These are phyloP conservation scores for Straminergon stramineum DNA, from an alignment of 225 moss, liverwort and hornwort species.

Conservation along the genomic window DNA sequence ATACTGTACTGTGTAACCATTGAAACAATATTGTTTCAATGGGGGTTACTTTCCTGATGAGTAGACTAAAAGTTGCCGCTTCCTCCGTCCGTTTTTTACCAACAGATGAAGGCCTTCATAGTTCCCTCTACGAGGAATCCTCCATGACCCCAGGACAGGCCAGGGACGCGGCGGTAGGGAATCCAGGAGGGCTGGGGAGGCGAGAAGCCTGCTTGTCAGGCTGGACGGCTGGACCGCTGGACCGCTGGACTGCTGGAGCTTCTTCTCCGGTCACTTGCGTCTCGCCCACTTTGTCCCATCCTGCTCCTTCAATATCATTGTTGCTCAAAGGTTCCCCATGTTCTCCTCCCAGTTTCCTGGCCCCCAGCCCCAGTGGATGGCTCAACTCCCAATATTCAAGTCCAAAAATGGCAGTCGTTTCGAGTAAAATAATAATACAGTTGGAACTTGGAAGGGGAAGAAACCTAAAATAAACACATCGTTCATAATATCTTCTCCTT, in stretches of 20 bases:
- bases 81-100: no score
- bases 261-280: neutral
- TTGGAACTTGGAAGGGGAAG: no score
- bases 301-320: neutral
- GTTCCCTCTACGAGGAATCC: neutral
- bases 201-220: neutral
- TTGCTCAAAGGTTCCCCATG: constrained; percentile 5
- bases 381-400: neutral
- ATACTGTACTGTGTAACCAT: no score
- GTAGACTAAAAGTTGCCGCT: neutral
- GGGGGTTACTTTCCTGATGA: no score
- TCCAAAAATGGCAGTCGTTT: neutral
- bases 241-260: neutral
- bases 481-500: neutral
- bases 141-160: neutral
- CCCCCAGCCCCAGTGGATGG: neutral
- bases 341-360: constrained; percentile 5
- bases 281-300: neutral
- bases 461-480: no score
- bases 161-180: constrained; percentile 35
- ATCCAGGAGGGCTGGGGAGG: constrained; percentile 12
- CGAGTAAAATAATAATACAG: neutral
- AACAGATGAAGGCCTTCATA: neutral
- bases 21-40: no score
- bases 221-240: neutral